These are phyloP conservation scores for Copromyces sp. DNA, from an alignment of 495 filamentous ascomycete species.

Conservation along the genomic window DNA sequence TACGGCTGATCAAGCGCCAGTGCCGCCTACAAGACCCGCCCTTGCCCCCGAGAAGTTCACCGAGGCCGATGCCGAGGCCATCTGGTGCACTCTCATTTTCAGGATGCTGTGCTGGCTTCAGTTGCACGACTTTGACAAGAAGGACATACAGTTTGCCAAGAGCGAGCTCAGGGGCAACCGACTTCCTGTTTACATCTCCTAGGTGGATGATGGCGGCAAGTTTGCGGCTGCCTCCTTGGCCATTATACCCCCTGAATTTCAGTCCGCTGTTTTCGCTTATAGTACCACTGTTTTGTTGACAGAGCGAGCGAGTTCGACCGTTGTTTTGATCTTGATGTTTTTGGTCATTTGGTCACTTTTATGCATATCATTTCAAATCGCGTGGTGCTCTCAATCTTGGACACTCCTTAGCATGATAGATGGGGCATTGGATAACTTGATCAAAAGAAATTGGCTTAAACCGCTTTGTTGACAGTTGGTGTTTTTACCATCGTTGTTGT, in stretches of 20 bases:
- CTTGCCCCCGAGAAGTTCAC: no score
- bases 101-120: slow-evolving; percentile 44
- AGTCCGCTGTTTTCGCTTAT: no score
- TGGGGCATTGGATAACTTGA: neutral
- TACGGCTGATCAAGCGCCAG: no score
- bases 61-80: slow-evolving; percentile 16
- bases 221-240: no score
- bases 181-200: slow-evolving; percentile 39
- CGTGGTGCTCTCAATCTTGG: neutral
- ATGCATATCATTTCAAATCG: no score
- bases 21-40: no score
- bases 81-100: slow-evolving; percentile 40
- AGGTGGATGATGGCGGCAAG: neutral
- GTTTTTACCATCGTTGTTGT: neutral
- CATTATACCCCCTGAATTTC: no score
- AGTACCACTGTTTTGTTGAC: no score
- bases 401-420: neutral
- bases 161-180: slow-evolving; percentile 36
- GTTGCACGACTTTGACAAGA: slow-evolving; percentile 41
- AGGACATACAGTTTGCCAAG: slow-evolving; percentile 38
- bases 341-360: no score
- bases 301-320: no score
- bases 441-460: neutral
- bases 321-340: neutral
- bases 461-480: neutral